Conservation (phyloP, 306 rosid species). For the Pyrus communis region DNA sequence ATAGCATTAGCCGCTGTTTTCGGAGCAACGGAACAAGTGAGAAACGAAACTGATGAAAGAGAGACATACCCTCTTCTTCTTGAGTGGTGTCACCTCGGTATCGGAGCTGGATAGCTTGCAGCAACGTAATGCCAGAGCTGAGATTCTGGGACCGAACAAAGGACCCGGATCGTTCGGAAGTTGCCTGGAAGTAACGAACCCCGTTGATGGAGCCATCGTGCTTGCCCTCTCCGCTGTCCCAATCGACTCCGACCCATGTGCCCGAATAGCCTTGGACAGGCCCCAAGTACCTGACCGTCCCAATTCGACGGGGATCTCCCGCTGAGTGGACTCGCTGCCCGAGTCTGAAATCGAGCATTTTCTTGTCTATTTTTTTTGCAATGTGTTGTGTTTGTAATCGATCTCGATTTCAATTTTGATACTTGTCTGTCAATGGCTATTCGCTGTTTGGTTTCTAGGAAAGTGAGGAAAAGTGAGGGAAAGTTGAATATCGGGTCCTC, state of each 20-base stretch:
- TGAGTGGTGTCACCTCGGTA: conserved; percentile 58
- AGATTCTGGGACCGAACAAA: conserved; percentile 64
- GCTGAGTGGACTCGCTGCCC: conserved; percentile 65
- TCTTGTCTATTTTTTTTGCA: not conserved
- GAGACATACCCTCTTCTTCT: conserved; percentile 75
- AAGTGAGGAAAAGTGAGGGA: no score
- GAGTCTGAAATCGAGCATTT: conserved; percentile 48
- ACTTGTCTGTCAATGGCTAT: no score
- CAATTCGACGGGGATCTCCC: conserved; percentile 59
- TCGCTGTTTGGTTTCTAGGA: no score
- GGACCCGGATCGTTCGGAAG: conserved; percentile 55
- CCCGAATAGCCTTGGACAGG: conserved; percentile 62
- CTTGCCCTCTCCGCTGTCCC: conserved; percentile 76
- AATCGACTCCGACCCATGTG: conserved; percentile 83
- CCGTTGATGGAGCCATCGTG: conserved; percentile 84
- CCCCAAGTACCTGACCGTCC: conserved; percentile 69
- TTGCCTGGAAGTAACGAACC: conserved; percentile 61
- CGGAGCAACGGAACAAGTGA: not conserved
- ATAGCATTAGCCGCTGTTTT: not conserved
- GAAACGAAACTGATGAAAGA: not conserved
- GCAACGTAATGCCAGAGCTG: conserved; percentile 53
- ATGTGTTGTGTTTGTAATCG: not conserved
- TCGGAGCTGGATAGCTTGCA: conserved; percentile 68
- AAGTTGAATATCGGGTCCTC: no score
- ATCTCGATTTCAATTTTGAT: no score